Conservation (phyloP, 2,329 filamentous ascomycete genomes). For the Ceratocystis destructans region DNA sequence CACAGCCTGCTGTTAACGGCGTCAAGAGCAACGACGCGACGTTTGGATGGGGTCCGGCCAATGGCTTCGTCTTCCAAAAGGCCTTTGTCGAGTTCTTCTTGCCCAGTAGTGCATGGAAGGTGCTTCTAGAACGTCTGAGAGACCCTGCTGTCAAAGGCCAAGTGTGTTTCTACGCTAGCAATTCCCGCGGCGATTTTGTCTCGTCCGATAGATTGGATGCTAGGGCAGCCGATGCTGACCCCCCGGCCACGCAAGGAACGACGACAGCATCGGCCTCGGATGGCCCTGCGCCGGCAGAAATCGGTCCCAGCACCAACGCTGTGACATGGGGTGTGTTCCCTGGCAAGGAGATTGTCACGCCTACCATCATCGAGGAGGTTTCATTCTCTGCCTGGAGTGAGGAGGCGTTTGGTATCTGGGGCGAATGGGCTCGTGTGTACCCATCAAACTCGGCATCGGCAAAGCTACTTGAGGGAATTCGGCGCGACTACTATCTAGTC, state of each 20-base stretch:
- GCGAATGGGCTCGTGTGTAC: slow-evolving; percentile 85
- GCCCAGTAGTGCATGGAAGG: slow-evolving; percentile 55
- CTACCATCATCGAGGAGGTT: slow-evolving; percentile 91
- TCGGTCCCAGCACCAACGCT: slow-evolving; percentile 57
- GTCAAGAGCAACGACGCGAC: slow-evolving; percentile 59
- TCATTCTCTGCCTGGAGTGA: slow-evolving; percentile 90
- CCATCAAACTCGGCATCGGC: slow-evolving; percentile 57
- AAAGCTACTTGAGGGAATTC: slow-evolving; percentile 52
- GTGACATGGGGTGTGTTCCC: slow-evolving; percentile 96
- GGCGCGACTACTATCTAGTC: slow-evolving; percentile 69
- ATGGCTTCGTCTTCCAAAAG: slow-evolving; percentile 96
- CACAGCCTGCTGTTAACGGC: slow-evolving; percentile 86
- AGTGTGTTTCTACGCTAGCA: slow-evolving; percentile 79
- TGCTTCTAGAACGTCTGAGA: slow-evolving; percentile 49
- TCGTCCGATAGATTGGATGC: slow-evolving; percentile 41
- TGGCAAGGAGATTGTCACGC: slow-evolving; percentile 89
- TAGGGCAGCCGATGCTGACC: slow-evolving; percentile 3
- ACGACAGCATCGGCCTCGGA: not conserved
- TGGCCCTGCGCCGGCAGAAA: slow-evolving; percentile 22
- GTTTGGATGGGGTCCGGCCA: slow-evolving; percentile 85
- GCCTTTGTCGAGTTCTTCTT: slow-evolving; percentile 96
- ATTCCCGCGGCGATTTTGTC: slow-evolving; percentile 61
- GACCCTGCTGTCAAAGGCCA: slow-evolving; percentile 46
- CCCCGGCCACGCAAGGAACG: not conserved
- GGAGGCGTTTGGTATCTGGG: slow-evolving; percentile 92